Evolutionary conservation across 169 alveolate species (phyloP).

Genomic region (Besnoitia besnoiti): DNA sequence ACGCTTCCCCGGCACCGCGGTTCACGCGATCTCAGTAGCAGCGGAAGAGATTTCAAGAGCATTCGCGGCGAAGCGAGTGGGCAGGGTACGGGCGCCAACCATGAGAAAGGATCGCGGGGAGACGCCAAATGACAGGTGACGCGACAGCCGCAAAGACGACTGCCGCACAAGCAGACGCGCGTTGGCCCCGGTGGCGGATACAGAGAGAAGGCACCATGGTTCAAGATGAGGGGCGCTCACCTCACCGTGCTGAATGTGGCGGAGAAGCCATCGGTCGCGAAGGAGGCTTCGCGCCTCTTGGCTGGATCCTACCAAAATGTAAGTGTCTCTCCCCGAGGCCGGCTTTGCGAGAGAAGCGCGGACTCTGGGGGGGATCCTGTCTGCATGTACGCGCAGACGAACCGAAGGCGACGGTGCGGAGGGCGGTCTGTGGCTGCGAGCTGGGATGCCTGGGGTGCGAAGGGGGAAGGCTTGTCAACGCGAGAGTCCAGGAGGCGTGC

Average conservation of each 20-base stretch:
- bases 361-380: background rate
- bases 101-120: background rate
- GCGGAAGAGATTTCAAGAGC: background rate
- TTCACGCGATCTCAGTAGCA: no score
- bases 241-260: slow-evolving; percentile 63
- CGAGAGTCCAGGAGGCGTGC: no score
- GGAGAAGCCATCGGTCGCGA: slow-evolving; percentile 74
- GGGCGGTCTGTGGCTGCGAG: background rate
- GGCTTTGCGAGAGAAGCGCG: background rate
- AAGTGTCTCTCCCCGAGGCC: background rate
- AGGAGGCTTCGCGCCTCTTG: slow-evolving; percentile 66
- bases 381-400: background rate
- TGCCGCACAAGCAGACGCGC: no score
- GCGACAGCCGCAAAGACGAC: background rate
- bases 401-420: background rate
- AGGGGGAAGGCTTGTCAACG: no score
- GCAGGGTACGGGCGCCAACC: background rate
- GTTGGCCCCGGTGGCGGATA: no score
- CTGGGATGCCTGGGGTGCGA: no score
- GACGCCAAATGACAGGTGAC: background rate
- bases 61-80: background rate
- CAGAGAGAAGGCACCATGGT: background rate
- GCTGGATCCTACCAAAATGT: background rate
- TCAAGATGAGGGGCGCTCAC: background rate
- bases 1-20: no score